Base-by-base conservation (phyloP, 1,139 yeast genomes). In the Yamadazyma atlantica region DNA sequence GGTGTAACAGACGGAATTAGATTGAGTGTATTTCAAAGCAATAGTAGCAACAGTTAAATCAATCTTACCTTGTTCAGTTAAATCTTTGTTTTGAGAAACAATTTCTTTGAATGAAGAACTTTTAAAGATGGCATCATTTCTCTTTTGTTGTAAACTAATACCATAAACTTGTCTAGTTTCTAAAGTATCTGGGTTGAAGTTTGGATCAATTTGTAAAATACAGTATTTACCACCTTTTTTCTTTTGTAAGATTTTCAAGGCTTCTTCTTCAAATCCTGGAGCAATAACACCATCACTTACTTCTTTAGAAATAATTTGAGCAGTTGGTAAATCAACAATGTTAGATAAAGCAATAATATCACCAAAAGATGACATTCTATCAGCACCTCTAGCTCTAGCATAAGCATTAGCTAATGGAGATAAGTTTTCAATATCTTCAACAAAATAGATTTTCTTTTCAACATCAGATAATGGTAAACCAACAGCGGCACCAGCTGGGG, bases 311-410 rank as follows among this genome's bases (percentile, higher is more conserved):
- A 92, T 92, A 67, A 92, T 92, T 67, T 86, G 86, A 40, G 98
- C 98, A 43, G 98, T 92, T 60, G 97, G 90, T 41, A 85, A 73
- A 64, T 92, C 98, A 49, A 92, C 98, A 66, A 86, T 87, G 74
- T 90, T 90, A 44, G 97, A 88, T 49, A 92, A 76, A 39, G 98
- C 98, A 58, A 92, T 92, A 77, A 90, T 92, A 69, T 92, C 98
- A 61, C 98, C 98, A 60, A 92, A 92, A 12, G 96, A 87, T 11
- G 97, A 89, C 98, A 92, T 92, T 77, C 98, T 85, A 71, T 92
- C 98, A 50, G 98, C 98, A 64, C 98, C 98, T 69, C 98, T 85
- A 39, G 98, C 98, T 69, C 98, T 85, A 32, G 98, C 98, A 58
- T 92, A 92, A 43, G 98, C 98, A 59, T 86, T 86, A 47, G 98